Conservation (phyloP, 1,284 basidiomycete genomes). For the Leccinum brunneo-olivaceum region DNA sequence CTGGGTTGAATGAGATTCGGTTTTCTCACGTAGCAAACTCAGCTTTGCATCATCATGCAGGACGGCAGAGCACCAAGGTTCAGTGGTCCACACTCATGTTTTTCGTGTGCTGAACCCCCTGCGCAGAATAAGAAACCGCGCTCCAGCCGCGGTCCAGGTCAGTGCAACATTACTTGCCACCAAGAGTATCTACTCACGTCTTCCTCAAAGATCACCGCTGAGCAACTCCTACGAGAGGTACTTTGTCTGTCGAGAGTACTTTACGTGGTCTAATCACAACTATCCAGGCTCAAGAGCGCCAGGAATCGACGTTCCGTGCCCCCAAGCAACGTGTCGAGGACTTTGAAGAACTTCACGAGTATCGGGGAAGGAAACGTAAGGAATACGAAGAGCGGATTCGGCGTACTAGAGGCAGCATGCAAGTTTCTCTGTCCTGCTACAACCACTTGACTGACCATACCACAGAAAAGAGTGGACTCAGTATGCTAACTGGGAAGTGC, state of each 20-base stretch:
- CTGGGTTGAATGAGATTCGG: too few species aligned
- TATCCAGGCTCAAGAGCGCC: slow-evolving; percentile 85
- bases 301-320: slow-evolving; percentile 85
- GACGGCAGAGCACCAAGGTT: slow-evolving; percentile 53
- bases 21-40: too few species aligned
- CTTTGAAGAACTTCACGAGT: slow-evolving; percentile 95
- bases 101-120: slow-evolving; percentile 5
- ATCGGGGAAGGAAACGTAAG: slow-evolving; percentile 88
- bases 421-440: slow-evolving; percentile 21
- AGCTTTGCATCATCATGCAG: too few species aligned
- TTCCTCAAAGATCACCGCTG: slow-evolving; percentile 79
- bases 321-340: slow-evolving; percentile 96
- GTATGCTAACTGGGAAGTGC: slow-evolving; percentile 78
- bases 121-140: slow-evolving; percentile 84
- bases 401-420: slow-evolving; percentile 84
- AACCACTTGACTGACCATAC: slow-evolving; percentile 7
- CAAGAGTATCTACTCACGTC: slow-evolving; percentile 8
- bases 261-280: slow-evolving; percentile 6
- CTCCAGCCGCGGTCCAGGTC: slow-evolving; percentile 86
- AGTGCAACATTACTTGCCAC: slow-evolving; percentile 14
- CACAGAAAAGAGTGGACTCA: slow-evolving; percentile 74
- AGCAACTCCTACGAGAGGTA: slow-evolving; percentile 94
- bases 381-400: slow-evolving; percentile 96
- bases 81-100: background rate
- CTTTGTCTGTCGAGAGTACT: slow-evolving; percentile 5